Percentiles rank a stretch among this genome's conserved stretches.
These are phyloP conservation scores for Gyromitra esculenta DNA, from an alignment of 2,329 filamentous ascomycete genomes.

Conservation along the genomic window DNA sequence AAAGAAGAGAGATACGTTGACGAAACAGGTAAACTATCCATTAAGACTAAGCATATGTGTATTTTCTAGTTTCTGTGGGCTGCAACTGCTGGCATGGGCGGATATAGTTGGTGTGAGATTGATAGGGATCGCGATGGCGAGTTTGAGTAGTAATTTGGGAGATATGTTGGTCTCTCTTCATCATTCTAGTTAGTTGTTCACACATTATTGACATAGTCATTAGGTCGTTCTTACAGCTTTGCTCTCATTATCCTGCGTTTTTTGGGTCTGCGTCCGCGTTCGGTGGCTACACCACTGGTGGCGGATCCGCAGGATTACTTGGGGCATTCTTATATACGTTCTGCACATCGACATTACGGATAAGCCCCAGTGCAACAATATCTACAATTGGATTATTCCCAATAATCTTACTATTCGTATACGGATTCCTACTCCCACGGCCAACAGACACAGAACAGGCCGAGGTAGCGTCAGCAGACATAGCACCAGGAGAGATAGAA, in stretches of 20 bases:
- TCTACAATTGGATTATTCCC: constrained; percentile 36
- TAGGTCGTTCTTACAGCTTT: constrained; percentile 48
- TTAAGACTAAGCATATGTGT: constrained; percentile 28
- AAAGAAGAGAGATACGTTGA: background rate
- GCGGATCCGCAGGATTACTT: constrained; percentile 33
- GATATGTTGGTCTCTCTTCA: constrained; percentile 43
- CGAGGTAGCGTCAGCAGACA: background rate
- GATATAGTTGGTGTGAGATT: constrained; percentile 15
- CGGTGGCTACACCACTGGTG: constrained; percentile 38
- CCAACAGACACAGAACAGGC: constrained; percentile 1
- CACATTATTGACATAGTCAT: background rate
- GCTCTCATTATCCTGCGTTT: constrained; percentile 28
- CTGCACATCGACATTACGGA: constrained; percentile 5
- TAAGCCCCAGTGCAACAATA: constrained; percentile 23
- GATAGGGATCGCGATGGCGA: constrained; percentile 44
- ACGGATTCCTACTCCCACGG: constrained; percentile 29
- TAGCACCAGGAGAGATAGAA: background rate
- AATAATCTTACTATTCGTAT: constrained; percentile 8
- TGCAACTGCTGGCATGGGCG: constrained; percentile 44
- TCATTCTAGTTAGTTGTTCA: background rate
- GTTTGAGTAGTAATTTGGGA: constrained; percentile 51
- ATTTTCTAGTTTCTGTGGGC: constrained; percentile 35
- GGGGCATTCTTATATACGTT: constrained; percentile 41
- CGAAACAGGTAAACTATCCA: constrained; percentile 42
- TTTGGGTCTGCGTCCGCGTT: constrained; percentile 18